These are phyloP conservation scores for Ceriops tagal DNA, from an alignment of 345 rosid species.

Conservation along the genomic window DNA sequence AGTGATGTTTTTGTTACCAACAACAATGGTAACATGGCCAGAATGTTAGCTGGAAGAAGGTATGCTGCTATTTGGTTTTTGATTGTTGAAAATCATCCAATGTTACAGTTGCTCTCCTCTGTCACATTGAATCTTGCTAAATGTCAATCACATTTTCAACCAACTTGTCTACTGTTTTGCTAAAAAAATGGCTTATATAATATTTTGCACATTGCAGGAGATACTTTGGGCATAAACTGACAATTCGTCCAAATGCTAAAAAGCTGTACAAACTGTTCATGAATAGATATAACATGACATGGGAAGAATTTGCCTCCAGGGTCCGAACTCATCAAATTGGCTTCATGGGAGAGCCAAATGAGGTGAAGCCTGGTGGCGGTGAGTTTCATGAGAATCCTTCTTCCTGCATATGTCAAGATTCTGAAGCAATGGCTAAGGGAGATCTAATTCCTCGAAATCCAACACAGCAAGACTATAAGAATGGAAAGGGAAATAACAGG, in stretches of 20 bases:
- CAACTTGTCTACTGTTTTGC: not conserved
- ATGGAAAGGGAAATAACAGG: conserved; percentile 2
- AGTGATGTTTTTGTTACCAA: conserved; percentile 89
- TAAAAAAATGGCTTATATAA: too few species aligned
- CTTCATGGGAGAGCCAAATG: conserved; percentile 87
- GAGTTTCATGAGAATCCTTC: conserved; percentile 88
- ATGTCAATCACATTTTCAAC: not conserved
- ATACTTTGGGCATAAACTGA: conserved; percentile 89
- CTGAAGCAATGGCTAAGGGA: conserved; percentile 35
- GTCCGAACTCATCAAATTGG: conserved; percentile 60
- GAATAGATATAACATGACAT: conserved; percentile 61
- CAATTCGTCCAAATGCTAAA: conserved; percentile 80
- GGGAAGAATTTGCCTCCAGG: conserved; percentile 75
- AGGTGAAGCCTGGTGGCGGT: conserved; percentile 67
- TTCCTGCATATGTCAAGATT: conserved; percentile 65
- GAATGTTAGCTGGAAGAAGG: conserved; percentile 93
- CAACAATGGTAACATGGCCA: conserved; percentile 98
- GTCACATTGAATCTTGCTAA: not conserved
- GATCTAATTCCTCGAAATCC: not conserved
- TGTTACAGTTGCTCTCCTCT: not conserved
- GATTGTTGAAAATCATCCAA: not conserved
- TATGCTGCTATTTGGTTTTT: conserved; percentile 18
- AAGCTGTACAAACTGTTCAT: conserved; percentile 62
- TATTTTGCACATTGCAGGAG: conserved; percentile 46
- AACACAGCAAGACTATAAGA: not conserved